Conservation (phyloP, 139 green algal genomes). For the Protoeuglena noctilucae region DNA sequence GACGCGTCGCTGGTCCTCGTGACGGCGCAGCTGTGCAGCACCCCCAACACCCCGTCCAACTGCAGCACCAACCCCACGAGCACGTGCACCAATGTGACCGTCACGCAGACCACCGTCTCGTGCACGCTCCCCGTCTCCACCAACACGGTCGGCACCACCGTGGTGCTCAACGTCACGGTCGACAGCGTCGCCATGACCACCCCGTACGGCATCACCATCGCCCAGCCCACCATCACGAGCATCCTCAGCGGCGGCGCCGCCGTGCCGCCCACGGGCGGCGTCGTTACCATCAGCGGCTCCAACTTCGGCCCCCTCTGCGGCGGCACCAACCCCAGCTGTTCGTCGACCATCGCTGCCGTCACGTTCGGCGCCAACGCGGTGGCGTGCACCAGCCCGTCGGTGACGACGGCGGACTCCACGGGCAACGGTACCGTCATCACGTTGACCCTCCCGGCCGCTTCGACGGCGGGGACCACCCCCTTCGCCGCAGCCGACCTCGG, state of each 20-base stretch:
- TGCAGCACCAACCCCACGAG: slow-evolving; percentile 1
- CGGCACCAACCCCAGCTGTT: not conserved
- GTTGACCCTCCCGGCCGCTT: not conserved
- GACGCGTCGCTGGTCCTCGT: not conserved
- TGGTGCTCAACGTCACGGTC: slow-evolving; percentile 2
- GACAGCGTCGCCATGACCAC: not conserved
- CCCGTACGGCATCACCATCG: not conserved
- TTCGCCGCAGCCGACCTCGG: slow-evolving; percentile 1
- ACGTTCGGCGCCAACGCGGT: not conserved
- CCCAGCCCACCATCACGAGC: not conserved
- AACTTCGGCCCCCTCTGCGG: slow-evolving; percentile 10
- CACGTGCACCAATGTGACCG: slow-evolving; percentile 3
- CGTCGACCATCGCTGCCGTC: not conserved
- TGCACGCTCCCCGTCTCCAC: slow-evolving; percentile 5
- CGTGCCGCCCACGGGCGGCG: slow-evolving; percentile 5
- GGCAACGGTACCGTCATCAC: not conserved
- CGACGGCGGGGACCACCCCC: slow-evolving; percentile 1
- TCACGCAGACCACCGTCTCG: not conserved
- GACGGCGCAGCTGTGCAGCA: not conserved
- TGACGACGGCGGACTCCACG: not conserved
- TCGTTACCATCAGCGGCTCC: slow-evolving; percentile 2
- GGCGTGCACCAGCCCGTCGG: not conserved
- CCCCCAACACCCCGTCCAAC: slow-evolving; percentile 1
- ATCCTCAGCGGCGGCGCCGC: not conserved
- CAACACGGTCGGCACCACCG: slow-evolving; percentile 8